A percentile compares a stretch with the other conserved stretches of the same genome.
Conservation (phyloP, 495 filamentous ascomycete genomes). For the Parathielavia appendiculata region DNA sequence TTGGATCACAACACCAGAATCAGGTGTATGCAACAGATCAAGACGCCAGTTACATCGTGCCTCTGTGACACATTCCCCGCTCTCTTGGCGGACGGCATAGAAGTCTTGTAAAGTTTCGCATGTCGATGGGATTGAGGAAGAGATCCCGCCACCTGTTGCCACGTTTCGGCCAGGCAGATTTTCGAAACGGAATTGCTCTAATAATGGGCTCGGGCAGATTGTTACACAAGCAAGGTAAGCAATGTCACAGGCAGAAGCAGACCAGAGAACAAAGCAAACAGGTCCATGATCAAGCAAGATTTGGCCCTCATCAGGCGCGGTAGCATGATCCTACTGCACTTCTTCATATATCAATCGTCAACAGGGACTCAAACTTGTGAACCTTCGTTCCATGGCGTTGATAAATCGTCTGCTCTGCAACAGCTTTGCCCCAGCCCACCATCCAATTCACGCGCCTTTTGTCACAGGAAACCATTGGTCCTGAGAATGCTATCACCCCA, state of each 20-base stretch:
- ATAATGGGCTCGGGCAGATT: background rate
- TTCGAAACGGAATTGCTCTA: background rate
- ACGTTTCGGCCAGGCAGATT: conserved; percentile 1
- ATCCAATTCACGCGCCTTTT: conserved; percentile 3
- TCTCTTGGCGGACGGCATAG: background rate
- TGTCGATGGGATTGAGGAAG: background rate
- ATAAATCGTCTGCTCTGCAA: no score
- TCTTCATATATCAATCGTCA: no score
- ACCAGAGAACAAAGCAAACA: background rate
- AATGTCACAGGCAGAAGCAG: background rate
- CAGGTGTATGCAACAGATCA: background rate
- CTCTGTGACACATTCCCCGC: background rate
- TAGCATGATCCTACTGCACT: background rate
- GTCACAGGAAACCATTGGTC: background rate
- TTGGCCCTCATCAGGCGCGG: background rate
- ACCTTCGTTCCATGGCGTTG: no score
- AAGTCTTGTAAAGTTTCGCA: no score
- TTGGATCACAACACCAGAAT: no score
- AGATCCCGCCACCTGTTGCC: conserved; percentile 6
- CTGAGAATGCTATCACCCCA: background rate
- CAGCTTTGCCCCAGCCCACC: background rate
- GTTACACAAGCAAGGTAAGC: no score
- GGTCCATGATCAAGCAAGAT: background rate
- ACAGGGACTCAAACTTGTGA: no score
- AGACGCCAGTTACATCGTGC: conserved; percentile 5